Conservation (phyloP, 768 basidiomycete genomes). For the Lactifluus volemus region DNA sequence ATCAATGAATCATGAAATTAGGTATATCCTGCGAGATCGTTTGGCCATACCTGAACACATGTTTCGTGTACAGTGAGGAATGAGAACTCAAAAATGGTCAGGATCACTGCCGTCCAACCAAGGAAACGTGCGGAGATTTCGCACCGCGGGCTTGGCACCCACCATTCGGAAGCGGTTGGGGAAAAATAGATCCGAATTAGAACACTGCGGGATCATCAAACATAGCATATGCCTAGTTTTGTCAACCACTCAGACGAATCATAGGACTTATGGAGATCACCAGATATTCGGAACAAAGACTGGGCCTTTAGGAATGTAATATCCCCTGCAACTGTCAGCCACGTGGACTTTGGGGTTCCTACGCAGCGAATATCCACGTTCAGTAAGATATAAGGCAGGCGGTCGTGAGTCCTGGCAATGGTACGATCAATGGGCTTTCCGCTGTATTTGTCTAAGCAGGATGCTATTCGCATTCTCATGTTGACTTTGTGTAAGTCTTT, state of each 20-base stretch:
- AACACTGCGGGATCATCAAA: conserved; percentile 24
- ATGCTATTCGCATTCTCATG: no score
- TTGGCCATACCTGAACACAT: conserved; percentile 1
- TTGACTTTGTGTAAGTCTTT: no score
- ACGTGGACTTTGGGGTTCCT: not conserved
- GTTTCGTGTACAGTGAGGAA: not conserved
- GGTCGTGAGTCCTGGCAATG: no score
- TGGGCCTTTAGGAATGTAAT: conserved; percentile 28
- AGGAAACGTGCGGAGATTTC: conserved; percentile 15
- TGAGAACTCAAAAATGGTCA: not conserved
- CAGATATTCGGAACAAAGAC: conserved; percentile 28
- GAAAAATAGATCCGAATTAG: conserved; percentile 20
- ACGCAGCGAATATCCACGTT: not conserved
- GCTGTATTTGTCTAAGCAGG: no score
- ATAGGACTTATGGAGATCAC: conserved; percentile 15
- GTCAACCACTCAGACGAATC: not conserved
- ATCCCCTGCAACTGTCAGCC: not conserved
- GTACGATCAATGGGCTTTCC: no score
- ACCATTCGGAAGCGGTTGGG: conserved; percentile 23
- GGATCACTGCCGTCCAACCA: no score
- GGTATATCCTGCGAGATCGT: not conserved
- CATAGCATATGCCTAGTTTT: conserved; percentile 22
- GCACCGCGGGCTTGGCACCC: conserved; percentile 5
- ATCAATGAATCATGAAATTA: not conserved
- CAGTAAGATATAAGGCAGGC: not conserved